A percentile compares a stretch with the other conserved stretches of the same genome.
Evolutionary conservation across 345 rosid species (phyloP).

Genomic region (Gossypium arboreum): DNA sequence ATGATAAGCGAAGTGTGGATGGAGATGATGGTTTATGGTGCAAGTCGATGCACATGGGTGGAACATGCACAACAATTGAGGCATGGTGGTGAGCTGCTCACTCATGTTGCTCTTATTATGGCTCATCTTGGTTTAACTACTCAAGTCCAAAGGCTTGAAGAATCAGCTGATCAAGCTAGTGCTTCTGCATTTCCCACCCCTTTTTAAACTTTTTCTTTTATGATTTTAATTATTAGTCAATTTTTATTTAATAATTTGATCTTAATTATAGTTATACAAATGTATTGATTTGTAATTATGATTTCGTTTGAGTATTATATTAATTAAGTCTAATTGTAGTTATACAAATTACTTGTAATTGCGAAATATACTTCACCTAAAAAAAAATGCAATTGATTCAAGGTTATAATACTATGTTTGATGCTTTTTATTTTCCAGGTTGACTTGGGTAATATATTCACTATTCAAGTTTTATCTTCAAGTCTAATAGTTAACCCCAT

Average conservation of each 20-base stretch:
- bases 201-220: background rate
- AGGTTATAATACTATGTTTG: too few species aligned
- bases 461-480: too few species aligned
- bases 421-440: too few species aligned
- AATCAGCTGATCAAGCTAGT: background rate
- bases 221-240: background rate
- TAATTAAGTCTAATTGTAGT: too few species aligned
- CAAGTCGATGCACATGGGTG: constrained; percentile 12
- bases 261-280: too few species aligned
- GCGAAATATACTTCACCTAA: too few species aligned
- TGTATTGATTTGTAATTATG: too few species aligned
- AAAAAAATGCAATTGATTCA: too few species aligned
- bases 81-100: constrained; percentile 22
- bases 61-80: constrained; percentile 15
- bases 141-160: background rate
- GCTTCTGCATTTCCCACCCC: background rate
- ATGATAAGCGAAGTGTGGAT: constrained; percentile 20
- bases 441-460: too few species aligned
- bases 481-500: too few species aligned
- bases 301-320: too few species aligned
- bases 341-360: too few species aligned
- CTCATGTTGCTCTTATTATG: constrained; percentile 21
- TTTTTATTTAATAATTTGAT: background rate
- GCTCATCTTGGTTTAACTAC: constrained; percentile 11
- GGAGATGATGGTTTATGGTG: constrained; percentile 14